Evolutionary conservation across 176 grass and related monocot species (phyloP), one percentile per base, ranked within the genome.

Genomic region (Musa schizocarpa): DNA sequence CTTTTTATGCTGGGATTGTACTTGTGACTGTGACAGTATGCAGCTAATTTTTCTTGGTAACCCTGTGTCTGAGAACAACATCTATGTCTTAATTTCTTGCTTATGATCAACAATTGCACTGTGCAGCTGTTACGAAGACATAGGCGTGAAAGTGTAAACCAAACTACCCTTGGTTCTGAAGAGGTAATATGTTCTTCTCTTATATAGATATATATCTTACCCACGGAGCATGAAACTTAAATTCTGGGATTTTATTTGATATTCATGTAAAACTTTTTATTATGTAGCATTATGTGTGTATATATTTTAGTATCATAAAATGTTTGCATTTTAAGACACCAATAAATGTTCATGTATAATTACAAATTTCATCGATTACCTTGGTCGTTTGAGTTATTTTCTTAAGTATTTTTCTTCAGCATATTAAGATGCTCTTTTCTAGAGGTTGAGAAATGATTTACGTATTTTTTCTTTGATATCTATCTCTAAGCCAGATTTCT

Each of bases 131-230:
- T 93, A 80, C 86, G 88, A 54, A 85, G 90, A 82, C 94, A 98
- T 80, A 80, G 94, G 25, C 88, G 87, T 68, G 88, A 87, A 82
- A 98, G 85, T 82, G 74, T 82, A 25, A 89, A 81, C 74, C 86
- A 80, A 55, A 98, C 80, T 74, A 85, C 86, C 81, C 86, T 98
- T 88, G 93, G 88, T 87, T 80, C 88, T 68, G 90, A 98, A 81
- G 94, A 98, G 92, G 94, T 98, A 56, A 87, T 79, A 80, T 81
- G 75, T 71, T 63, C 25, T 81, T 86, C 29, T 74, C 65, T 49
- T 82, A 73, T 25, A 17, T 16, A 55, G 8, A 53, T n/a, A 10
- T 19, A 12, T 23, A 12, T 22, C 53, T 52, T 71, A 1, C 48
- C 7, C n/a, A 71, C 0, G 68, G 48, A 71, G 16, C 2, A 21